Conservation (phyloP, 345 rosid genomes). For the Acer campestre region DNA sequence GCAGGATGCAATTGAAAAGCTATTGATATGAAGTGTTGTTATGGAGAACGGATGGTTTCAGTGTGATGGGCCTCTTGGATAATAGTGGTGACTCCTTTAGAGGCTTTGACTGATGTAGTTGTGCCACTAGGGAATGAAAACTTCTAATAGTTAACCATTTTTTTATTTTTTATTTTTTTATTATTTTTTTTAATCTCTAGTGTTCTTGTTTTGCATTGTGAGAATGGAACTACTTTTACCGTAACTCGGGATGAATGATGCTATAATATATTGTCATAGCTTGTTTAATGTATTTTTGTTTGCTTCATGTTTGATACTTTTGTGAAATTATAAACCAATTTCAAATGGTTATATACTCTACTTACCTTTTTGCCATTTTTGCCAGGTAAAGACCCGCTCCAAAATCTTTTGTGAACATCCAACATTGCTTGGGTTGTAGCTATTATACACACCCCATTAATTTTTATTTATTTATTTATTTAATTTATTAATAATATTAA, state of each 20-base stretch:
- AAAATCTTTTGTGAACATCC: neutral
- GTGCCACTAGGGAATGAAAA: constrained; percentile 25
- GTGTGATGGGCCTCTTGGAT: constrained; percentile 90
- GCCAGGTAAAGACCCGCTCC: neutral
- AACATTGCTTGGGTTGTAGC: too few species aligned
- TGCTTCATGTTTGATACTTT: neutral
- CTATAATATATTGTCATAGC: neutral
- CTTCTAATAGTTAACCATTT: constrained; percentile 11
- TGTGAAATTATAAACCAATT: neutral
- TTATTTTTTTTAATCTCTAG: neutral
- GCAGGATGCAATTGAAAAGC: constrained; percentile 98
- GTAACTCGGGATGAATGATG: neutral
- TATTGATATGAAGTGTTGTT: constrained; percentile 52
- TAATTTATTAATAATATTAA: too few species aligned
- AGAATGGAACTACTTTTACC: constrained; percentile 7
- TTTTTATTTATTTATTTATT: too few species aligned
- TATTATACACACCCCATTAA: too few species aligned
- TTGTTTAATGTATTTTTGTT: neutral
- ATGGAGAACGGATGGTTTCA: constrained; percentile 38
- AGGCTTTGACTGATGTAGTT: constrained; percentile 75
- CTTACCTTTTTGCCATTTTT: too few species aligned
- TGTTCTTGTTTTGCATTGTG: constrained; percentile 8
- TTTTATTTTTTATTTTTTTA: neutral
- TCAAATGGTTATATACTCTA: neutral
- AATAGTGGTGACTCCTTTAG: constrained; percentile 35